Percentiles rank a stretch among this genome's conserved stretches.
phyloP scores from a whole-genome alignment of 1,284 basidiomycete species.

The Leccinum fallax region DNA sequence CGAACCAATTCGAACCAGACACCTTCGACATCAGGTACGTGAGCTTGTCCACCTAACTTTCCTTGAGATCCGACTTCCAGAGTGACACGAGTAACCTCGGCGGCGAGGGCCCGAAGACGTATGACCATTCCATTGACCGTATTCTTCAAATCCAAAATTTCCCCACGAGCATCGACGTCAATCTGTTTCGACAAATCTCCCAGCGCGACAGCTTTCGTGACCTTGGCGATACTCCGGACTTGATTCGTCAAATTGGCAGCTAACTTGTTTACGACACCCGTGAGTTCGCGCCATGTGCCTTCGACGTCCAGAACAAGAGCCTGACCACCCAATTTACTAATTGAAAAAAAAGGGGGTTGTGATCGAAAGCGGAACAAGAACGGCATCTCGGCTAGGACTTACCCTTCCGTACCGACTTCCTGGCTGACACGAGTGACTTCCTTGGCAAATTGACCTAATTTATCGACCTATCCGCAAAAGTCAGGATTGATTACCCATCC shows the following conservation, averaged over 20 bases:
- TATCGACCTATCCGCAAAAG: conserved; percentile 56
- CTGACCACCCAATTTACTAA: conserved; percentile 86
- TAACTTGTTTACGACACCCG: conserved; percentile 87
- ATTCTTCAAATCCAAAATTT: conserved; percentile 96
- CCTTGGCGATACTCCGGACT: conserved; percentile 92
- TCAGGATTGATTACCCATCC: conserved; percentile 15
- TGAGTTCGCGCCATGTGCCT: conserved; percentile 92
- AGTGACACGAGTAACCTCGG: conserved; percentile 96
- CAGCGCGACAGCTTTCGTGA: conserved; percentile 97
- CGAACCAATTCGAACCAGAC: conserved; percentile 92
- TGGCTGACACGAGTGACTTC: conserved; percentile 87
- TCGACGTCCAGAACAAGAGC: conserved; percentile 92
- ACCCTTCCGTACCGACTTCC: conserved; percentile 93
- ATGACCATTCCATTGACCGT: conserved; percentile 99
- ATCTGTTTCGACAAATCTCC: conserved; percentile 97
- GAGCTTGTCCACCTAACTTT: conserved; percentile 89
- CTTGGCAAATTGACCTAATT: conserved; percentile 79
- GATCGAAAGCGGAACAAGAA: conserved; percentile 14
- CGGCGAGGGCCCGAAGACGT: conserved; percentile 84
- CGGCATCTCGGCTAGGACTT: conserved; percentile 20
- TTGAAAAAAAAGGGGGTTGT: conserved; percentile 4
- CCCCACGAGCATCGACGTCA: conserved; percentile 94
- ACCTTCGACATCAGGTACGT: conserved; percentile 93
- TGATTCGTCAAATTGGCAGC: conserved; percentile 96
- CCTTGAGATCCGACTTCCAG: conserved; percentile 91